Base-by-base conservation (phyloP, 768 basidiomycete species). In the Russula earlei region DNA sequence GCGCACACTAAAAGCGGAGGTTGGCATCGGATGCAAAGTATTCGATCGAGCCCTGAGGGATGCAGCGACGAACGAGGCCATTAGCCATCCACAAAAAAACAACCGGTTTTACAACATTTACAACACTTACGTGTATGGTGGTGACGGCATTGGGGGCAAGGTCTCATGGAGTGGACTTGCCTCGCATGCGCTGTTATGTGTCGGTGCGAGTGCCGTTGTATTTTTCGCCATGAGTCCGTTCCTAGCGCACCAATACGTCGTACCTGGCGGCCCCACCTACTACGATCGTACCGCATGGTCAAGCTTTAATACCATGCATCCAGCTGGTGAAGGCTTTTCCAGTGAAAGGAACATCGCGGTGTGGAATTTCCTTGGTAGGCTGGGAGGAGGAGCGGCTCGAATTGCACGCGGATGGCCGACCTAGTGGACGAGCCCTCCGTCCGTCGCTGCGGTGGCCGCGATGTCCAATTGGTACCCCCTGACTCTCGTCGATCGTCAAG, bases 101-200 rank as follows among this genome's bases (percentile, higher is more conserved):
- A 75, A 74, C 47, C 75, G 82, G 48, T 89, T 91, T 67, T 91
- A 87, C 72, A 91, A 89, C 69, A 87, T 91, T 65, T 89, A 91
- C 69, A 91, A 91, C 68, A 90, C 87, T 24, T 79, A 79, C 55
- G 74, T 79, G 36, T 76, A 77, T 56, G 74, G 76, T 19, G 69
- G 69, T 49, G 71, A 77, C 60, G 72, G 75, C 51, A 73, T 70
- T 22, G 42, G 46, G 4, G 40, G 57, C 20, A 44, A 44, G 15
- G 17, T 60, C 25, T 31, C 42, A 3, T 55, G 52, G 54, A 40
- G 40, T 31, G 58, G 54, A 11, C 33, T 62, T 38, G 55, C 44
- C 12, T 61, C 61, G 27, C 59, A 62, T 5, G 55, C 36, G 14
- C 36, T 62, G 17, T 29, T 86, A 64, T 80, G 80, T 67, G 73